Conservation (phyloP, 1,139 yeast genomes). For the Blastobotrys niveus region DNA sequence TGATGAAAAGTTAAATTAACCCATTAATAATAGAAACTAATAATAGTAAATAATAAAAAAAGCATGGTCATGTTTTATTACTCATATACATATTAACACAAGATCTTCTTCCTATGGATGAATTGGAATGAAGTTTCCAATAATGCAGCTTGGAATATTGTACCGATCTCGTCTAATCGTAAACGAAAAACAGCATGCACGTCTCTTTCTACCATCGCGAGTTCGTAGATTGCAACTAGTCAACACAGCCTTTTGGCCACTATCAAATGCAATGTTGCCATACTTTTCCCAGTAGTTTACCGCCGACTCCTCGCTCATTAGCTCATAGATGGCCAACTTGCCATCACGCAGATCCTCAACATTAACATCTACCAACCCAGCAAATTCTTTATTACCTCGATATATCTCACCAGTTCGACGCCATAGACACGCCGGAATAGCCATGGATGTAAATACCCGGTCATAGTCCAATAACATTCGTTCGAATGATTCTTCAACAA, state of each 20-base stretch:
- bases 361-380: conserved; percentile 85
- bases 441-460: conserved; percentile 94
- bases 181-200: conserved; percentile 89
- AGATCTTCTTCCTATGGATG: conserved; percentile 34
- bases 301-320: conserved; percentile 95
- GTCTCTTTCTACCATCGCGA: conserved; percentile 71
- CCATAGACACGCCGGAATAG: conserved; percentile 97
- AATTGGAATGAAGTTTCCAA: conserved; percentile 91
- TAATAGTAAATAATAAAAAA: background rate
- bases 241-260: conserved; percentile 90
- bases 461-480: conserved; percentile 90
- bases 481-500: conserved; percentile 93
- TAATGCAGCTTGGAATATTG: conserved; percentile 93
- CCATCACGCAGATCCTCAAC: conserved; percentile 93
- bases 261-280: conserved; percentile 93
- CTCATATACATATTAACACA: too few species aligned
- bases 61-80: too few species aligned
- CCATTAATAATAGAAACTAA: background rate
- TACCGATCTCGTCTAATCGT: conserved; percentile 90
- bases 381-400: conserved; percentile 94
- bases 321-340: conserved; percentile 82
- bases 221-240: conserved; percentile 87
- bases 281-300: conserved; percentile 99
- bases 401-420: conserved; percentile 95
- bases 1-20: too few species aligned